These are phyloP conservation scores for Musa balbisiana DNA, from an alignment of 202 grass and related monocot genomes.

Conservation along the genomic window DNA sequence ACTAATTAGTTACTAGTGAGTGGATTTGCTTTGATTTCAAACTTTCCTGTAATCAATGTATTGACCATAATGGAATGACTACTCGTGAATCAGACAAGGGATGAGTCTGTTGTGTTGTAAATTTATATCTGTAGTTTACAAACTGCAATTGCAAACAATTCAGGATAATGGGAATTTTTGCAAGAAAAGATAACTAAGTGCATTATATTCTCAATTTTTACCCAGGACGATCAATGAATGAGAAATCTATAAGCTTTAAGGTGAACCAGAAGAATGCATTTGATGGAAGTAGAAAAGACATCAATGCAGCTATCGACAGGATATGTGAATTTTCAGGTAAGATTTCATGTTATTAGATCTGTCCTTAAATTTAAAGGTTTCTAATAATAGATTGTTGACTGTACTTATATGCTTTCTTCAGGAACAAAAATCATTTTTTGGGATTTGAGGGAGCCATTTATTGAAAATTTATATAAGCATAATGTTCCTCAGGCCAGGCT, in stretches of 20 bases:
- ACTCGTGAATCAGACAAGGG: background rate
- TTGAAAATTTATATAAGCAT: constrained; percentile 84
- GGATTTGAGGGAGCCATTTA: constrained; percentile 85
- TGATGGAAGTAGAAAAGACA: constrained; percentile 93
- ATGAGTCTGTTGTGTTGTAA: too few species aligned
- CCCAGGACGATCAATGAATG: constrained; percentile 54
- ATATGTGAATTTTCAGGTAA: constrained; percentile 92
- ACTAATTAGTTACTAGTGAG: too few species aligned
- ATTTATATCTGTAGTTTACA: background rate
- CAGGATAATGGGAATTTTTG: constrained; percentile 1
- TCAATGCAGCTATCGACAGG: constrained; percentile 81
- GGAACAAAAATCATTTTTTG: constrained; percentile 94
- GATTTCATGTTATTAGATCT: constrained; percentile 13
- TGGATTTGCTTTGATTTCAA: too few species aligned
- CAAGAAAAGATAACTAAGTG: constrained; percentile 10
- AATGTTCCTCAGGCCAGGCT: constrained; percentile 56
- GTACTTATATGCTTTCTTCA: constrained; percentile 32
- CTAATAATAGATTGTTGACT: background rate
- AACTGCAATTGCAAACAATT: background rate
- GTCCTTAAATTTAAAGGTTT: constrained; percentile 8
- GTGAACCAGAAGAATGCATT: constrained; percentile 73
- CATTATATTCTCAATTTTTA: constrained; percentile 25
- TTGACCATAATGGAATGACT: background rate
- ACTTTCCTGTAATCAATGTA: too few species aligned
- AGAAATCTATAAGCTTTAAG: constrained; percentile 46